A percentile compares a stretch with the other conserved stretches of the same genome.
phyloP scores from a whole-genome alignment of 2,329 filamentous ascomycete species.

The Fonsecaea erecta region DNA sequence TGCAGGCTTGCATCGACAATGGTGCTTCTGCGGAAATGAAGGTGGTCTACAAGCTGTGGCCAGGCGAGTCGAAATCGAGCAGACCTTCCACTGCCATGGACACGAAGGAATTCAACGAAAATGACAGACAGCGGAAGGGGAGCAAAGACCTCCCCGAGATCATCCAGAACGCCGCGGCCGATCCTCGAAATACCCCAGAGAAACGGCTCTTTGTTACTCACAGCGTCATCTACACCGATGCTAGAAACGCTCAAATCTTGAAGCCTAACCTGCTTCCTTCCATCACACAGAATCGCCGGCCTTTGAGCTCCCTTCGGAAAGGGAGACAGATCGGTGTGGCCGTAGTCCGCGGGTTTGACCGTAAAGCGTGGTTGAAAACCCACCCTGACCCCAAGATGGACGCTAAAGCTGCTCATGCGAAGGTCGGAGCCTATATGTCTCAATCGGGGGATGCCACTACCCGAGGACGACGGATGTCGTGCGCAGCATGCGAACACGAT shows the following conservation, averaged over 20 bases:
- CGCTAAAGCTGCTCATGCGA: conserved; percentile 50
- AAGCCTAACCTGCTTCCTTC: conserved; percentile 86
- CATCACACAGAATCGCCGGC: conserved; percentile 78
- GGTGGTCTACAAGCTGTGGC: conserved; percentile 82
- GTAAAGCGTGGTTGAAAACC: conserved; percentile 73
- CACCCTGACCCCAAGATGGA: conserved; percentile 59
- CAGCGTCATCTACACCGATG: conserved; percentile 85
- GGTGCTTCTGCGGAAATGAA: conserved; percentile 91
- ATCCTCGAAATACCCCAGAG: conserved; percentile 29
- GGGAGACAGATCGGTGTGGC: conserved; percentile 80
- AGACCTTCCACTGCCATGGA: conserved; percentile 46
- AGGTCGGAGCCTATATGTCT: conserved; percentile 36
- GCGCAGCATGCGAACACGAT: conserved; percentile 68
- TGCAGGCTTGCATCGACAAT: conserved; percentile 87
- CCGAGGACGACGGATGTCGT: conserved; percentile 40
- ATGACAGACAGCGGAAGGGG: conserved; percentile 22
- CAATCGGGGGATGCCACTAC: conserved; percentile 38
- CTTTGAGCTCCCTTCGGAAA: conserved; percentile 82
- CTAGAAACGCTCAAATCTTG: conserved; percentile 76
- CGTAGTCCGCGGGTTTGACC: conserved; percentile 88
- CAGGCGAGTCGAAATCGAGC: conserved; percentile 49
- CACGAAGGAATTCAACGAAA: conserved; percentile 42
- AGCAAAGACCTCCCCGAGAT: conserved; percentile 23
- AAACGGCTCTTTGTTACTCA: conserved; percentile 68
- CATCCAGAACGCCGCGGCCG: conserved; percentile 31